Base-by-base conservation (phyloP, 2,329 filamentous ascomycete species). In the Aspergillus texensis region DNA sequence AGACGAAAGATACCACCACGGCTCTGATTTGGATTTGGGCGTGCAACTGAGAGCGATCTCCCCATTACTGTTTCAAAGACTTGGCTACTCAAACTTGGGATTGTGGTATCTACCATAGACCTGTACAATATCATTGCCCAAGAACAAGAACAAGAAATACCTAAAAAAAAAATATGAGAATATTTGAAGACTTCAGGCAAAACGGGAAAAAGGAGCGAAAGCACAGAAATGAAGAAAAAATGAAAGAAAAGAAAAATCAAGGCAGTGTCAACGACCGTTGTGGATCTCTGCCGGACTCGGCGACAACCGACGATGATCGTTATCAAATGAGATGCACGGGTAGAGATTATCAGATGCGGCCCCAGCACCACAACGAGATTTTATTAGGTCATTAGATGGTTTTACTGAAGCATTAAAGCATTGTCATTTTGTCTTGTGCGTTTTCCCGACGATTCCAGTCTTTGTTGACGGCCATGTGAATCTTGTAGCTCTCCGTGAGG, bases 1-100 rank as follows among this genome's bases (percentile, higher is more conserved):
- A 60, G 58, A 60, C 48, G 39, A 60, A 60, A 39, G 58, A 60
- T 60, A 52, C 48, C 58, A 52, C 48, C 58, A 54, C n/a, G 58
- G 48, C 32, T 41, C n/a, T 34, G 28, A 30, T 53, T 30, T 60
- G n/a, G 58, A 28, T 16, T 45, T 43, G 48, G 11, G 58, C 26
- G 34, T 32, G 24, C 48, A 32, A 6, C 21, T 30, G 48, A 50
- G 36, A 54, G 48, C 48, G 28, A 59, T 36, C 21, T 58, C 26
- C 30, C 56, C 41, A 30, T 36, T 59, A 45, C 45, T 59, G 57
- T 48, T 52, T n/a, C 21, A 41, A 24, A 28, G 45, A 34, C 45
- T 46, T 52, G 30, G n/a, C 5, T 30, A 39, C 30, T 34, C 45
- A 48, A 52, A 32, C 48, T 34, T 59, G 28, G 43, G 57, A 34